These are phyloP conservation scores for Tarenaya hassleriana DNA, from an alignment of 345 rosid species.

Conservation along the genomic window DNA sequence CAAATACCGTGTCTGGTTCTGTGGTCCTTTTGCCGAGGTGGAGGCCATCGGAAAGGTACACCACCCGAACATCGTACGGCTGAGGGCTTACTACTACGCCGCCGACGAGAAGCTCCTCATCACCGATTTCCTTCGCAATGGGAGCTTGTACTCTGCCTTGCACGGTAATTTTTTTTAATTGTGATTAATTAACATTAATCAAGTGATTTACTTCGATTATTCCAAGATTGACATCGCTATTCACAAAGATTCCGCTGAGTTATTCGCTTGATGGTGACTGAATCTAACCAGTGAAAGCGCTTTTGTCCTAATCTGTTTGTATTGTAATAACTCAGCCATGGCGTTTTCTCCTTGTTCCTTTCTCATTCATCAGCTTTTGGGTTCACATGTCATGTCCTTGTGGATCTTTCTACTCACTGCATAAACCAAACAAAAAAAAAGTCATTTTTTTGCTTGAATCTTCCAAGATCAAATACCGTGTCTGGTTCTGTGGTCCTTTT, in stretches of 20 bases:
- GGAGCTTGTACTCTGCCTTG: constrained; percentile 67
- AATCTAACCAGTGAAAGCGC: not conserved
- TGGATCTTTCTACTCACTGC: constrained; percentile 21
- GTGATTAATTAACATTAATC: constrained; percentile 8
- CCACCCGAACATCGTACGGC: constrained; percentile 73
- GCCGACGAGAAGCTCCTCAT: constrained; percentile 76
- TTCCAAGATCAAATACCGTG: not conserved
- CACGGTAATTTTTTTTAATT: constrained; percentile 49
- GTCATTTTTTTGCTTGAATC: constrained; percentile 1
- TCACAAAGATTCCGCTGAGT: too few species aligned
- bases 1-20: not conserved
- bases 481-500: not conserved
- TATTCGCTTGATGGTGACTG: not conserved
- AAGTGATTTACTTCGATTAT: too few species aligned
- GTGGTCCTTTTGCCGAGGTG: constrained; percentile 37
- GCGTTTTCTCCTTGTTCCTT: constrained; percentile 11
- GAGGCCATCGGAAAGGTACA: constrained; percentile 63
- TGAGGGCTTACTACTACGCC: constrained; percentile 82
- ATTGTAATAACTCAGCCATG: constrained; percentile 3
- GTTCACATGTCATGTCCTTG: constrained; percentile 16
- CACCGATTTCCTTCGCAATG: constrained; percentile 71
- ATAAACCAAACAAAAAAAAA: not conserved
- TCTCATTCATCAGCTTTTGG: not conserved
- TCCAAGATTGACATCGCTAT: too few species aligned
- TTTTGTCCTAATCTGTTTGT: constrained; percentile 13